Evolutionary conservation across 441 rosid genomes (phyloP), one percentile per base, ranked within the genome.

Genomic region (Populus hybrid): DNA sequence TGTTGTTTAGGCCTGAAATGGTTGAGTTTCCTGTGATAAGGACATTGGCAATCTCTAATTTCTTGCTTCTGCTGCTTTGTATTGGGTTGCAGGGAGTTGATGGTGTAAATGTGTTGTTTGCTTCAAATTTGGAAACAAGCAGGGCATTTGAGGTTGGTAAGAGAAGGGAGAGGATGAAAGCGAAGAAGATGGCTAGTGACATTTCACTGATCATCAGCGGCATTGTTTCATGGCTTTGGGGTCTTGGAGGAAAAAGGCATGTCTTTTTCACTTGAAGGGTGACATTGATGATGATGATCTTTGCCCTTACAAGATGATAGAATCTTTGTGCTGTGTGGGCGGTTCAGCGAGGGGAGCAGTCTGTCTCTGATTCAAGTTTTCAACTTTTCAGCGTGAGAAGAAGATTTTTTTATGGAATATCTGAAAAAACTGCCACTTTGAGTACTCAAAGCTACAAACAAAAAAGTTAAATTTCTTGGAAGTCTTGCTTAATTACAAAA

Each of bases 21-120:
- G 92, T 89, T 8, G 82, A 75, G 74, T 90, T 84, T 28, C 94
- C 93, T 63, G 26, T 63, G 79, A 90, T 64, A 26, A 93, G 32
- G 32, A 87, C 86, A 10, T 34, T 80, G 59, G 67, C 67, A 12
- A 74, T 64, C 81, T 50, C 80, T 66, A 82, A 77, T 57, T 80
- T 72, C 82, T 67, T 46, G 66, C 74, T 74, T 32, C 75, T 63
- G 23, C 68, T 73, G 20, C 20, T 46, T 46, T 46, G 20, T 46
- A 46, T 46, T 1, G 57, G 18, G 57, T 46, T 46, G 20, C 6
- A 14, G 20, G 57, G 57, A 3, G 57, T 4, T 46, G 57, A 46
- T 4, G 57, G 57, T 46, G 57, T 46, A 4, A 14, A 46, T 5
- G 69, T 30, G 26, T 9, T 77, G 66, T 74, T 67, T 7, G 75